Percentiles rank a stretch among this genome's conserved stretches.
phyloP scores from a whole-genome alignment of 2,329 filamentous ascomycete species.

The Amauroascus verrucosus region DNA sequence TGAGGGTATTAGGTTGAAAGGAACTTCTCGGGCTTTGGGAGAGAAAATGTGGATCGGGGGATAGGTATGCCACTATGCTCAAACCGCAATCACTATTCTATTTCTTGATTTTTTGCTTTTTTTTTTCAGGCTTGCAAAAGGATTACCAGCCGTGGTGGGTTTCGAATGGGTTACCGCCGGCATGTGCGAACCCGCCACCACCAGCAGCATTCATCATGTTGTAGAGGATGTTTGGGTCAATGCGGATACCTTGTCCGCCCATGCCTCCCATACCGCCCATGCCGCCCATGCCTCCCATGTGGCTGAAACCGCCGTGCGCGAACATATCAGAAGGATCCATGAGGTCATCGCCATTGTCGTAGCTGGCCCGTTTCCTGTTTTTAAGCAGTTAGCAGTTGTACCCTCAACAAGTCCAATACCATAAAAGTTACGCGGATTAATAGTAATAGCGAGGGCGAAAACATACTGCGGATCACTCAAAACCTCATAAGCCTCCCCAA shows the following conservation, averaged over 20 bases:
- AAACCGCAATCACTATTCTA: not conserved
- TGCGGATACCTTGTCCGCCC: conserved; percentile 42
- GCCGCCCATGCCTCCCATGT: conserved; percentile 40
- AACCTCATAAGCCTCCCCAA: conserved; percentile 93
- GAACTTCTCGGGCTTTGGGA: not conserved
- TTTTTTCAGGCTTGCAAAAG: not conserved
- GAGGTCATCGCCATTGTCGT: conserved; percentile 86
- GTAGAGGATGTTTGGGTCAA: conserved; percentile 69
- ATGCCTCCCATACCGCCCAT: conserved; percentile 51
- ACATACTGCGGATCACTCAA: conserved; percentile 83
- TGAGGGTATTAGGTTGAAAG: not conserved
- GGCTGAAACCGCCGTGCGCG: conserved; percentile 41
- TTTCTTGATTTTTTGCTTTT: too few relatives aligned
- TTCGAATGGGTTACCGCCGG: conserved; percentile 39
- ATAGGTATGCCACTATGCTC: not conserved
- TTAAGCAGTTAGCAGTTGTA: not conserved
- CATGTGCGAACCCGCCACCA: conserved; percentile 43
- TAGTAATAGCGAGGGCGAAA: not conserved
- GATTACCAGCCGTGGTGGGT: conserved; percentile 19
- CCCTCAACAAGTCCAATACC: not conserved
- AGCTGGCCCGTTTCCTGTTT: conserved; percentile 69
- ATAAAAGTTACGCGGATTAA: not conserved
- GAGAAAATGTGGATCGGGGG: not conserved
- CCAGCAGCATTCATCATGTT: conserved; percentile 79
- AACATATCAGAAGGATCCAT: conserved; percentile 84